Evolutionary conservation across 345 rosid genomes (phyloP), one percentile per base, ranked within the genome.

Genomic region (Salix dunnii): DNA sequence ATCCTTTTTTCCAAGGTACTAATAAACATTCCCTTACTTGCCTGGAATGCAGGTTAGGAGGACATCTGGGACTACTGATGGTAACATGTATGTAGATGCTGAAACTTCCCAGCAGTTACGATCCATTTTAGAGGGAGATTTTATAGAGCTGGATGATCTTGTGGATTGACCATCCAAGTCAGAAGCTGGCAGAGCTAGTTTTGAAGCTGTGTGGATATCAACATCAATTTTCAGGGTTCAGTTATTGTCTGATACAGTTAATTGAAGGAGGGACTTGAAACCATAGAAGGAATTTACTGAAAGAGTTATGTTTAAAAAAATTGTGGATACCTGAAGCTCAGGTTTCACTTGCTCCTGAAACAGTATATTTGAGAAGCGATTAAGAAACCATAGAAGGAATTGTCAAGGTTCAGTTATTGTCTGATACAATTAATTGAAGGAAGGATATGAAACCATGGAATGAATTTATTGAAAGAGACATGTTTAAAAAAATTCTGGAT

Each of bases 111-210:
- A 69, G 46, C 69, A 61, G 25, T 71, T 82, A 20, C 35, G 33
- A 35, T 72, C 89, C 40, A 79, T 84, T 72, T 23, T 79, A 23
- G 83, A 73, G 33, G 89, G 73, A 58, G 87, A 88, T 80, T 87
- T 79, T 35, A 61, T 87, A 46, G 91, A 85, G 79, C 40, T 88
- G 73, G 79, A 87, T 31, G 90, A 90, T 83, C 84, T 87, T 58
- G 23, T 73, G 71, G 42, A 42, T 65, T 71, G 81, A 82, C 72
- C 72, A 38, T 65, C 64, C 49, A 12, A 53, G 65, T 10, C 64
- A 23, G 63, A 70, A 55, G 68, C 27, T 69, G 69, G 49, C 61
- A 51, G 55, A 62, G 14, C 48, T 71, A 38, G 17, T 35, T 77
- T n/a, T 25, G 76, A 72, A 63, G 55, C 36, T 12, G 78, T 66